Evolutionary conservation across 345 rosid genomes (phyloP).

Genomic region (Boechera retrofracta): DNA sequence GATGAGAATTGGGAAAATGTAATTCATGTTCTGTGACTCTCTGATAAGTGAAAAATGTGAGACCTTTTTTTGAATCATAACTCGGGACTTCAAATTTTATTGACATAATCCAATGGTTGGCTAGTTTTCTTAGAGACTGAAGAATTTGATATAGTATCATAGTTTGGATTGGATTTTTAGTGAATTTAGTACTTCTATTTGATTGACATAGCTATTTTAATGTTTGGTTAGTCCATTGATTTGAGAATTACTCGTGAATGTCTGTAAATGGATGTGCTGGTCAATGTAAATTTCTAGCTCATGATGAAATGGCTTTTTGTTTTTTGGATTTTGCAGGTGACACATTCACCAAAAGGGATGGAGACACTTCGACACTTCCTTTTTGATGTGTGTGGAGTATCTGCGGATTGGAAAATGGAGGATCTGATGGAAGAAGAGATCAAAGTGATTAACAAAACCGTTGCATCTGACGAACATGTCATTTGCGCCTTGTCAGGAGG

Average conservation of each 20-base stretch:
- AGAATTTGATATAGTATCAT: neutral
- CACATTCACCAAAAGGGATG: slow-evolving; percentile 97
- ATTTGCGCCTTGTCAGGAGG: slow-evolving; percentile 98
- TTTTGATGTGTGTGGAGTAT: slow-evolving; percentile 74
- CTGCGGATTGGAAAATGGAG: slow-evolving; percentile 93
- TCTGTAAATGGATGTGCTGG: neutral
- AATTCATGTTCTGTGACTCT: slow-evolving; percentile 1
- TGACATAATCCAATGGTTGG: neutral
- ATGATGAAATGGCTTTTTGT: slow-evolving; percentile 1
- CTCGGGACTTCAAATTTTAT: neutral
- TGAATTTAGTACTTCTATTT: neutral
- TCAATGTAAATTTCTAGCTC: neutral
- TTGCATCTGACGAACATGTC: slow-evolving; percentile 83
- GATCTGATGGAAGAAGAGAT: slow-evolving; percentile 90
- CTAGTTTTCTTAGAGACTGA: neutral
- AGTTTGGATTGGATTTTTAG: neutral
- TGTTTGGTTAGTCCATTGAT: neutral
- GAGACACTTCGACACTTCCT: slow-evolving; percentile 76
- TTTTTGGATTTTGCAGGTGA: slow-evolving; percentile 57
- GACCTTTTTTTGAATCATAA: no score
- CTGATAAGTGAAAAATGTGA: neutral
- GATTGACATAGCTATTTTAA: neutral
- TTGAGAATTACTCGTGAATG: neutral
- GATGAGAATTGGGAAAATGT: neutral
- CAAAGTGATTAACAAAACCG: slow-evolving; percentile 63